phyloP scores from a whole-genome alignment of 1,139 yeast genomes.

The Tardiomyces depauwii region DNA sequence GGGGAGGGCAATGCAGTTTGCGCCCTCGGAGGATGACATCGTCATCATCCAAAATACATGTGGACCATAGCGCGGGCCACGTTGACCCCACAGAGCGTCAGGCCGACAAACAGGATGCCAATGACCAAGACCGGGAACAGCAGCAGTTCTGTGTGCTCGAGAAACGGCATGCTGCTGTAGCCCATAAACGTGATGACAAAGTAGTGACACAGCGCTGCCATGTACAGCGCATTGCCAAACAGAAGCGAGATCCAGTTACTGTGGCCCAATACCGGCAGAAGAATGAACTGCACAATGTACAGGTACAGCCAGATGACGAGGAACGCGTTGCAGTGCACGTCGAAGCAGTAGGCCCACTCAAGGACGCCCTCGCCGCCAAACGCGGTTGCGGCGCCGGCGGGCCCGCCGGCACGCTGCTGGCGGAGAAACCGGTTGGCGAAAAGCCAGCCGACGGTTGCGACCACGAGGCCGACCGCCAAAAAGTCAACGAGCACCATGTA shows the following conservation, averaged over 20 bases:
- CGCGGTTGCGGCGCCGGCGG: slow-evolving; percentile 13
- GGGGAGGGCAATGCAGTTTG: neutral
- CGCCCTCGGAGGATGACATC: neutral
- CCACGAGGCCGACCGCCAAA: slow-evolving; percentile 52
- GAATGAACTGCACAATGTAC: slow-evolving; percentile 64
- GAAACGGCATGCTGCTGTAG: slow-evolving; percentile 71
- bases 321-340: slow-evolving; percentile 84
- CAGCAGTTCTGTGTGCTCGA: slow-evolving; percentile 49
- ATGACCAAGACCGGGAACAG: slow-evolving; percentile 49
- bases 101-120: slow-evolving; percentile 43
- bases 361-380: slow-evolving; percentile 45
- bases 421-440: slow-evolving; percentile 53
- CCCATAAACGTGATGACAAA: slow-evolving; percentile 78
- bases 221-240: slow-evolving; percentile 69
- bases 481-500: slow-evolving; percentile 86
- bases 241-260: slow-evolving; percentile 55
- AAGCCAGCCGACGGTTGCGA: slow-evolving; percentile 67
- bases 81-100: slow-evolving; percentile 53
- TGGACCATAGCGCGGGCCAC: slow-evolving; percentile 60
- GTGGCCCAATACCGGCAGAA: slow-evolving; percentile 59
- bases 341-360: slow-evolving; percentile 94
- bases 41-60: slow-evolving; percentile 43
- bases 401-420: slow-evolving; percentile 20
- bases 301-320: slow-evolving; percentile 68
- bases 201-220: slow-evolving; percentile 63